phyloP scores from a whole-genome alignment of 345 rosid species.

The Raphanus sativus region DNA sequence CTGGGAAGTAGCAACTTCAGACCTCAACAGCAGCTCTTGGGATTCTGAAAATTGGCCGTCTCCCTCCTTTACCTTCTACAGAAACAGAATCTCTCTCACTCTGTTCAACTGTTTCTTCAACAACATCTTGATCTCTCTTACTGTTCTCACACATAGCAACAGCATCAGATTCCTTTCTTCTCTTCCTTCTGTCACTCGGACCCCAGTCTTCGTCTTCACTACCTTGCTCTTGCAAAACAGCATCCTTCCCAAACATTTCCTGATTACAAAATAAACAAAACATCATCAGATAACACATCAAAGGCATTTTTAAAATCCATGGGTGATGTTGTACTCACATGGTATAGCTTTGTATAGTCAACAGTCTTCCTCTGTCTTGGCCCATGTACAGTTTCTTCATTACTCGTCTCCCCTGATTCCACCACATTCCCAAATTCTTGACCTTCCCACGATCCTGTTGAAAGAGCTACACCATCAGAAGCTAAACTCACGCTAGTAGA shows the following conservation, averaged over 20 bases:
- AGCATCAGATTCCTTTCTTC: constrained; percentile 80
- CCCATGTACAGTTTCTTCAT: constrained; percentile 61
- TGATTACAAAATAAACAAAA: constrained; percentile 26
- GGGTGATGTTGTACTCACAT: constrained; percentile 53
- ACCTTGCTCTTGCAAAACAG: constrained; percentile 59
- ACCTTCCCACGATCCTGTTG: constrained; percentile 50
- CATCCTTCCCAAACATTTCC: constrained; percentile 99
- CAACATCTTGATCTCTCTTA: constrained; percentile 40
- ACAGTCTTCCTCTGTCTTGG: constrained; percentile 78
- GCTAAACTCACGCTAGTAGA: constrained; percentile 84
- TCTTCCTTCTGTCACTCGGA: constrained; percentile 72
- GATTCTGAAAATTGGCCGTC: constrained; percentile 62
- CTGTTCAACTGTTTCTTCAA: constrained; percentile 40
- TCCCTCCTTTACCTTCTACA: constrained; percentile 45
- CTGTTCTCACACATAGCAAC: constrained; percentile 66
- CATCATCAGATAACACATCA: neutral
- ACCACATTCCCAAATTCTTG: constrained; percentile 43
- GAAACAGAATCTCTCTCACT: constrained; percentile 42
- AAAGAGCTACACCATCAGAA: constrained; percentile 58
- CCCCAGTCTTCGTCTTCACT: constrained; percentile 99
- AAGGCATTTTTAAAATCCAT: neutral
- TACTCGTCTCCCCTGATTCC: constrained; percentile 59
- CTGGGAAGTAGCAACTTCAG: constrained; percentile 11
- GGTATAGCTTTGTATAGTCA: constrained; percentile 82
- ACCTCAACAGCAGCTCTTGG: constrained; percentile 88